Percentiles rank a stretch among this genome's conserved stretches.
Conservation (phyloP, 352 stramenopile species). For the Phytopythium litorale region DNA sequence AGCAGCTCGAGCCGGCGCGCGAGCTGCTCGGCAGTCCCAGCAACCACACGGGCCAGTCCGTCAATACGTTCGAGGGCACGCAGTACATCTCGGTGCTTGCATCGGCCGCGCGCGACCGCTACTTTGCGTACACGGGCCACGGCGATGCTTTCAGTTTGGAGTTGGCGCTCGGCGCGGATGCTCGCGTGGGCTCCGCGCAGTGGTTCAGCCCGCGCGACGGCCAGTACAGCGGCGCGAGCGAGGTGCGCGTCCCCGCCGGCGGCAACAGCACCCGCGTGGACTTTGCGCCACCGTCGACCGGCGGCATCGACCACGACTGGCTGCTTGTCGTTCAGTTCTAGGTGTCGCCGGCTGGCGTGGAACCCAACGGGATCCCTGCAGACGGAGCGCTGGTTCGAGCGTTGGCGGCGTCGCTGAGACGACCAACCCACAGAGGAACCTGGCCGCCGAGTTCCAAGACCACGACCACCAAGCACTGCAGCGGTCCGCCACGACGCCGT, state of each 20-base stretch:
- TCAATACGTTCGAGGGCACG: slow-evolving; percentile 15
- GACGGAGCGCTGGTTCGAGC: too few relatives aligned
- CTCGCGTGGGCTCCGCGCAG: slow-evolving; percentile 8
- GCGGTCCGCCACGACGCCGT: too few relatives aligned
- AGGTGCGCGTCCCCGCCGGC: slow-evolving; percentile 7
- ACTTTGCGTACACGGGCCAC: slow-evolving; percentile 18
- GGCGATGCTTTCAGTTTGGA: slow-evolving; percentile 17
- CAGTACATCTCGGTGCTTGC: slow-evolving; percentile 17
- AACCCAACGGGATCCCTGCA: too few relatives aligned
- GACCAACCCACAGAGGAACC: too few relatives aligned
- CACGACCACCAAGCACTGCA: too few relatives aligned
- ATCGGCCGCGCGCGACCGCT: slow-evolving; percentile 6
- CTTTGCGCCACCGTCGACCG: slow-evolving; percentile 15
- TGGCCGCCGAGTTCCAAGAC: too few relatives aligned
- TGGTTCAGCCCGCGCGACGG: slow-evolving; percentile 23
- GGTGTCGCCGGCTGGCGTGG: too few relatives aligned
- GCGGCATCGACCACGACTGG: slow-evolving; percentile 19
- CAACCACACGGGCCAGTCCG: not conserved
- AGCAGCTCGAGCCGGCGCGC: slow-evolving; percentile 11
- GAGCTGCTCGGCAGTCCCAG: slow-evolving; percentile 13
- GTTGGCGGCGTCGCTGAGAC: too few relatives aligned
- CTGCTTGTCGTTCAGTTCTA: slow-evolving; percentile 10
- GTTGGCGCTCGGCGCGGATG: slow-evolving; percentile 6
- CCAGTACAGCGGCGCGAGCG: slow-evolving; percentile 8
- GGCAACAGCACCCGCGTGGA: slow-evolving; percentile 13